Base-by-base conservation (phyloP, 352 stramenopile genomes). In the Albugo laibachii region DNA sequence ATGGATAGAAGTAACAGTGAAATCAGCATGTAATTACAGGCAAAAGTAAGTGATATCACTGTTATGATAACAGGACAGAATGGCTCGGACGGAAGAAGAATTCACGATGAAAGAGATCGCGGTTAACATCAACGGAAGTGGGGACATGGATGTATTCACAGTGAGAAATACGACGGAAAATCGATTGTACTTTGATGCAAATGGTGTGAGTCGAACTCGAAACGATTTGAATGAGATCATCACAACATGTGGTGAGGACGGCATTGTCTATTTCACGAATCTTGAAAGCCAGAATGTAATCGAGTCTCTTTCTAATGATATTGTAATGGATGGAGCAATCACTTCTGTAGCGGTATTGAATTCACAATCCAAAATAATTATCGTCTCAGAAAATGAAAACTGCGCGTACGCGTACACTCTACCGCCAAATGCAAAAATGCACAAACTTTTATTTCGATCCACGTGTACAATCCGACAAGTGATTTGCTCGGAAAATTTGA, bases 241-340 rank as follows among this genome's bases (percentile, higher is more conserved):
- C 35, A 62, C 76, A 51, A 86, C 77, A 2, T 82, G 61, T 45
- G 74, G 77, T 44, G 77, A 89, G 50, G 77, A 89, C 47, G 77
- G 77, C 49, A 62, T 83, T n/a, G 54, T 89, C 50, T 79, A 68
- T 57, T 63, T 86, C 34, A 80, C 76, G 12, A 69, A 89, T 52
- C 46, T 86, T 34, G 47, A 50, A 11, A 66, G 65, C 1, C 66
- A 85, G 49, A 54, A 50, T 13, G 54, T 57, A 44, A 50, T 57
- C 24, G 37, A 49, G 13, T 38, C 16, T 41, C 44, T 83, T 18
- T 66, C 56, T n/a, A 55, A 82, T 40, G 40, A 55, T 5, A 57
- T 72, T 43, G 52, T 83, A 40, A 65, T 59, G 34, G 74, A 91
- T 36, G 74, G 71, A 14, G 59, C 68, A 21, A 62, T 85, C 46